Evolutionary conservation across 768 basidiomycete species (phyloP).

Genomic region (Lentinula detonsa): DNA sequence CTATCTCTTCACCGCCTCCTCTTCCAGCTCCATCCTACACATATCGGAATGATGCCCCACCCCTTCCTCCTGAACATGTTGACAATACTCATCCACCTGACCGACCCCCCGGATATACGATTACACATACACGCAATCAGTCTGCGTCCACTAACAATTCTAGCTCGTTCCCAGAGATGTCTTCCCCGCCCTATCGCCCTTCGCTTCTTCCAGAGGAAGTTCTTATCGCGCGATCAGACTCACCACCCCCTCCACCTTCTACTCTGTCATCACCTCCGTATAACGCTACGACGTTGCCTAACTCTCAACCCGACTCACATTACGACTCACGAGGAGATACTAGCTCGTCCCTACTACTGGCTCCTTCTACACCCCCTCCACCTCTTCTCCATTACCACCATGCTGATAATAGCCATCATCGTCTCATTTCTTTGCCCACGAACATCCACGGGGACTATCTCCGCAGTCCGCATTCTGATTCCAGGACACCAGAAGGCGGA

Average conservation of each 20-base stretch:
- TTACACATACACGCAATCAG: neutral
- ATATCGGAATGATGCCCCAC: neutral
- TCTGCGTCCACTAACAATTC: neutral
- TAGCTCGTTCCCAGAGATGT: neutral
- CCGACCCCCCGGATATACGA: neutral
- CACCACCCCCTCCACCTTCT: neutral
- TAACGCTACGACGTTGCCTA: neutral
- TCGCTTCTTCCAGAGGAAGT: conserved; percentile 7
- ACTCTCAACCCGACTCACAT: neutral
- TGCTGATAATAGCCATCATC: neutral
- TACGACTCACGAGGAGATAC: neutral
- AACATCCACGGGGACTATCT: no score
- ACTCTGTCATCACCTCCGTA: neutral
- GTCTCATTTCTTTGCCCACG: neutral
- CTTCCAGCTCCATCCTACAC: neutral
- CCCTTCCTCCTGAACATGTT: neutral
- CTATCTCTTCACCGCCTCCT: neutral
- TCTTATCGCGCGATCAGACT: neutral
- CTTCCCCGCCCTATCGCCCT: conserved; percentile 7
- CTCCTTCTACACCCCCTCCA: neutral
- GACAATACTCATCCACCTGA: neutral
- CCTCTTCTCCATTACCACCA: neutral
- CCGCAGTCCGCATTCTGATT: neutral
- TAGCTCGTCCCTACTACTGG: neutral
- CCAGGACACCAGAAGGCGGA: neutral